A percentile compares a stretch with the other conserved stretches of the same genome.
phyloP scores from a whole-genome alignment of 2,329 filamentous ascomycete genomes.

The Alternaria ventricosa region DNA sequence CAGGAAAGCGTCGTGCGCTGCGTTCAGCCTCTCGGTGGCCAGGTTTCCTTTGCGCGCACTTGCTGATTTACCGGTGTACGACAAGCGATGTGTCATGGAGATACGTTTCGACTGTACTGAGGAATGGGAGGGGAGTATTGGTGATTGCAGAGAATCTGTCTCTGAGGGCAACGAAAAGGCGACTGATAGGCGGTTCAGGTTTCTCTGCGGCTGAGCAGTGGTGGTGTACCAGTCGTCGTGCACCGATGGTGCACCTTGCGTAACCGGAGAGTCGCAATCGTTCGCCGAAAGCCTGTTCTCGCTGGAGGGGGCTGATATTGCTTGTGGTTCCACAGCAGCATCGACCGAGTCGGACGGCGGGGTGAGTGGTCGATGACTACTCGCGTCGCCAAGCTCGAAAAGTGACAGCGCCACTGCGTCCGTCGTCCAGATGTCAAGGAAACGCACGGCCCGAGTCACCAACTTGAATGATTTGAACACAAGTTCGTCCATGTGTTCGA shows the following conservation, averaged over 20 bases:
- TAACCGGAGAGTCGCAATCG: slow-evolving; percentile 38
- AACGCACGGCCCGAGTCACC: slow-evolving; percentile 86
- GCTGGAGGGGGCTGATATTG: slow-evolving; percentile 30
- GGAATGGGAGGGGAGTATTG: slow-evolving; percentile 32
- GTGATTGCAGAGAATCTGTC: slow-evolving; percentile 41
- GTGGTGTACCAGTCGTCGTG: slow-evolving; percentile 36
- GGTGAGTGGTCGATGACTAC: slow-evolving; percentile 45
- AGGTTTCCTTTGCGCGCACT: slow-evolving; percentile 71
- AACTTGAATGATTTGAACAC: slow-evolving; percentile 93
- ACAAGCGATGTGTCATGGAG: slow-evolving; percentile 74
- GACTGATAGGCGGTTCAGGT: slow-evolving; percentile 40
- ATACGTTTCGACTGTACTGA: slow-evolving; percentile 52
- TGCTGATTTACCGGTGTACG: slow-evolving; percentile 72
- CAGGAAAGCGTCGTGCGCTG: slow-evolving; percentile 85
- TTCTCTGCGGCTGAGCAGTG: slow-evolving; percentile 40
- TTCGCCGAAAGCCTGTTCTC: slow-evolving; percentile 54
- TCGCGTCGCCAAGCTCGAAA: slow-evolving; percentile 42
- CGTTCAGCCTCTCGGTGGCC: slow-evolving; percentile 80
- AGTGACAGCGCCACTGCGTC: slow-evolving; percentile 59
- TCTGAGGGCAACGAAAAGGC: slow-evolving; percentile 50
- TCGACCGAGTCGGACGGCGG: slow-evolving; percentile 48
- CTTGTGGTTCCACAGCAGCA: slow-evolving; percentile 36
- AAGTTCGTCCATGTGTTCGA: slow-evolving; percentile 87
- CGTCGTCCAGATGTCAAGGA: slow-evolving; percentile 82
- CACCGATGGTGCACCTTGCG: slow-evolving; percentile 43